Conservation (phyloP, 2,329 filamentous ascomycete species). For the Aspergillus spinulosporus region DNA sequence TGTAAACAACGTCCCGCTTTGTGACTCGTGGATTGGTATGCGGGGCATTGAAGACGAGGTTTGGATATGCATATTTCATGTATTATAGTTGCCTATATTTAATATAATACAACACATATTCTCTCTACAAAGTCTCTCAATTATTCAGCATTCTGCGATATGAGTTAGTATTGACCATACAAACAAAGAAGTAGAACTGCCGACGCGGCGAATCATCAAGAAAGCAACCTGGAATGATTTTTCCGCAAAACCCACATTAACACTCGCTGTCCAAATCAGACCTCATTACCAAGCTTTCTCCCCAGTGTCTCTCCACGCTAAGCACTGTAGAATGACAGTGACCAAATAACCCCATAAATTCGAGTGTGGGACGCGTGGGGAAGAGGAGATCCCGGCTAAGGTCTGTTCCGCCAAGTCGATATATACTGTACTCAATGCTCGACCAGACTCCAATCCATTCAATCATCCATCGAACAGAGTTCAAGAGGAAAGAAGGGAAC, state of each 20-base stretch:
- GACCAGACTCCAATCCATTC: too few species aligned
- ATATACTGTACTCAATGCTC: background rate
- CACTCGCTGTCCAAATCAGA: background rate
- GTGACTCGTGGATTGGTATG: too few species aligned
- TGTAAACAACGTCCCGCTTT: conserved; percentile 3
- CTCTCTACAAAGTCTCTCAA: background rate
- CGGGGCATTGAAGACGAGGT: background rate
- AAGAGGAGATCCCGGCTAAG: conserved; percentile 16
- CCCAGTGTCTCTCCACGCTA: background rate
- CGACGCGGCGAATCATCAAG: background rate
- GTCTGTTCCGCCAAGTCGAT: conserved; percentile 11
- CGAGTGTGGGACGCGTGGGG: conserved; percentile 22
- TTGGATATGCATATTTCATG: conserved; percentile 10
- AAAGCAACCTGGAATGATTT: background rate
- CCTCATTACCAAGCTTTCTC: conserved; percentile 1
- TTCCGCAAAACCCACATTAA: background rate
- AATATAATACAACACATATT: conserved; percentile 10
- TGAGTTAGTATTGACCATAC: background rate
- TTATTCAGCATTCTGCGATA: background rate
- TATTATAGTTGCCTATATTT: conserved; percentile 12
- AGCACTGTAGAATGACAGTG: background rate
- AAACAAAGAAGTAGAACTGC: background rate
- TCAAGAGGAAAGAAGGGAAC: background rate
- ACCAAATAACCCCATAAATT: background rate
- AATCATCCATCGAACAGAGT: too few species aligned